A percentile compares a stretch with the other conserved stretches of the same genome.
These are phyloP conservation scores for Phytophthora rubi DNA, from an alignment of 352 stramenopile species.

Conservation along the genomic window DNA sequence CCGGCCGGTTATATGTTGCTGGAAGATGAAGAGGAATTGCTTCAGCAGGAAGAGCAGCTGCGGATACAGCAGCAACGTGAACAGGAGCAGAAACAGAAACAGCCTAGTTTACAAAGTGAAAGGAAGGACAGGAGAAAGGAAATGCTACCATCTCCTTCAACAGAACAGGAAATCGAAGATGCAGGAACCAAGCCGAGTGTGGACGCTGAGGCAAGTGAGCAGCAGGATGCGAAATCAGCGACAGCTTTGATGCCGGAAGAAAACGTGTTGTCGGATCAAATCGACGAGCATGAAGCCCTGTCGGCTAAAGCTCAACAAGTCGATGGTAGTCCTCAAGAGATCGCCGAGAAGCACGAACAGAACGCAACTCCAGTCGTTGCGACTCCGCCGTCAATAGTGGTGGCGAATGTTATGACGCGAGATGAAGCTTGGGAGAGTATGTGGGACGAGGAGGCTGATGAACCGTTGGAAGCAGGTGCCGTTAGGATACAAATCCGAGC, in stretches of 20 bases:
- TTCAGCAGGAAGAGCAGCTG: conserved; percentile 25
- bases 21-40: conserved; percentile 50
- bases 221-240: conserved; percentile 4
- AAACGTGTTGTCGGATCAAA: conserved; percentile 7
- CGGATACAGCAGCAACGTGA: conserved; percentile 2
- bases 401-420: conserved; percentile 53
- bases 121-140: conserved; percentile 14
- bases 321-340: not conserved
- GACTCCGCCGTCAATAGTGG: conserved; percentile 15
- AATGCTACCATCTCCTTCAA: not conserved
- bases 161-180: conserved; percentile 6
- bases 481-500: conserved; percentile 34
- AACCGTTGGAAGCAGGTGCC: conserved; percentile 34
- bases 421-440: conserved; percentile 86
- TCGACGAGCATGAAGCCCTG: not conserved
- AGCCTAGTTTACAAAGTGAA: not conserved
- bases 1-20: conserved; percentile 49
- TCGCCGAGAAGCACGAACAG: conserved; percentile 2
- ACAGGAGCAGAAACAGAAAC: conserved; percentile 3
- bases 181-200: conserved; percentile 1
- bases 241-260: not conserved
- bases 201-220: not conserved
- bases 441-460: conserved; percentile 65
- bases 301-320: not conserved
- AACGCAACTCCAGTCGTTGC: conserved; percentile 4